Conservation (phyloP, 2,329 filamentous ascomycete species). For the Aspergillus persii region DNA sequence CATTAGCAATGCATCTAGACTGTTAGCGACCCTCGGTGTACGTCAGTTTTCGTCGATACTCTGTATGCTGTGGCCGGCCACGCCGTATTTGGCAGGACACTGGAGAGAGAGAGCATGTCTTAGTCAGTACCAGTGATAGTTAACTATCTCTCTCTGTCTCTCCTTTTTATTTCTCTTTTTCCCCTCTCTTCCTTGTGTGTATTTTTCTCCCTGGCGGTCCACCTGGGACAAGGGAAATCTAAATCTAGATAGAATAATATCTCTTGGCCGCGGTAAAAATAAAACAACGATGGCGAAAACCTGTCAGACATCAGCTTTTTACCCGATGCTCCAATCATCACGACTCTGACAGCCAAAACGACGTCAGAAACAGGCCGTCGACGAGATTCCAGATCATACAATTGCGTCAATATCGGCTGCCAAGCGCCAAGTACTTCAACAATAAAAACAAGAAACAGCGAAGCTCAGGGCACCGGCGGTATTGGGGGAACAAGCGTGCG, state of each 20-base stretch:
- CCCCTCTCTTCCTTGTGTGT: background rate
- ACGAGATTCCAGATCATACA: background rate
- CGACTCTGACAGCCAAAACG: background rate
- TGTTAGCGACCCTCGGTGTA: background rate
- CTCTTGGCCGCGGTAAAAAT: background rate
- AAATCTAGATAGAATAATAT: background rate
- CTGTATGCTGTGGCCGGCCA: background rate
- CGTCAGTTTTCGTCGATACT: background rate
- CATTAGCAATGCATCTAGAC: background rate
- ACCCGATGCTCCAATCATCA: background rate
- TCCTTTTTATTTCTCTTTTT: background rate
- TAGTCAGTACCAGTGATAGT: background rate
- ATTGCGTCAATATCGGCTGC: background rate
- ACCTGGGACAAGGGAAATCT: background rate
- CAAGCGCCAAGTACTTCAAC: conserved; percentile 6
- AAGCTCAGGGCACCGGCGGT: background rate
- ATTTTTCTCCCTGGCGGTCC: background rate
- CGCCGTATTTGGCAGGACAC: background rate
- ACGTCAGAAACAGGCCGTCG: background rate
- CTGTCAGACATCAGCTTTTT: background rate
- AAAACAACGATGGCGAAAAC: background rate
- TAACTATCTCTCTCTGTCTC: no score
- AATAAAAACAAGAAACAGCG: background rate
- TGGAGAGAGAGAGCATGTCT: background rate
- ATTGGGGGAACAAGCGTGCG: conserved; percentile 2